These are phyloP conservation scores for Volvariella surrecta DNA, from an alignment of 1,284 basidiomycete species.

Conservation along the genomic window DNA sequence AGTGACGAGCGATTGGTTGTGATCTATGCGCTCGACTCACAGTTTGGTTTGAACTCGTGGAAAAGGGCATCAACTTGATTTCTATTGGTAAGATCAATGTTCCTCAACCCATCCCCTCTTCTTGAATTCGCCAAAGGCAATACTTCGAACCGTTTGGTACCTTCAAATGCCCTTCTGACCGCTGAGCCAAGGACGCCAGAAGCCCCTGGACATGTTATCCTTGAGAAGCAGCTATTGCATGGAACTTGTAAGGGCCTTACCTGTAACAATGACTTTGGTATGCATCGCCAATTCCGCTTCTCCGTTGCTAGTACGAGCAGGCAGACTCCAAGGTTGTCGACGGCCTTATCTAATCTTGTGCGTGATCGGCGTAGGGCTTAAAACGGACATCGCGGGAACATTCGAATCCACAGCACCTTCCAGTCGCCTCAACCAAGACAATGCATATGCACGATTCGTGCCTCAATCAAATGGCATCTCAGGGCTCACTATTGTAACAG, in stretches of 20 bases:
- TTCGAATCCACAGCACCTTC: too few relatives aligned
- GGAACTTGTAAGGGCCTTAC: constrained; percentile 3
- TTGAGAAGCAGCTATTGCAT: too few relatives aligned
- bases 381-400: too few relatives aligned
- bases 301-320: too few relatives aligned
- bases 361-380: too few relatives aligned
- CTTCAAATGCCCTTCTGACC: constrained; percentile 51
- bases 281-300: too few relatives aligned
- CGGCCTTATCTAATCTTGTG: too few relatives aligned
- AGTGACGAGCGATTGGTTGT: neutral
- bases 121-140: constrained; percentile 61
- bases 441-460: too few relatives aligned
- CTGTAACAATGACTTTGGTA: constrained; percentile 16
- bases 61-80: constrained; percentile 42
- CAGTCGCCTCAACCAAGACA: too few relatives aligned
- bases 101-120: constrained; percentile 38
- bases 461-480: too few relatives aligned
- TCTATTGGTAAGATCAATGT: constrained; percentile 53
- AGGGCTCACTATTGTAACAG: too few relatives aligned
- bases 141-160: constrained; percentile 28
- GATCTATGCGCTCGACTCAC: constrained; percentile 29
- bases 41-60: constrained; percentile 49
- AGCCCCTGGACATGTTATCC: constrained; percentile 40
- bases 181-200: constrained; percentile 71
- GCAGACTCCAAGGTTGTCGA: too few relatives aligned